Evolutionary conservation across 1,284 basidiomycete genomes (phyloP), one percentile per base, ranked within the genome.

Genomic region (Trichosporon asahii): DNA sequence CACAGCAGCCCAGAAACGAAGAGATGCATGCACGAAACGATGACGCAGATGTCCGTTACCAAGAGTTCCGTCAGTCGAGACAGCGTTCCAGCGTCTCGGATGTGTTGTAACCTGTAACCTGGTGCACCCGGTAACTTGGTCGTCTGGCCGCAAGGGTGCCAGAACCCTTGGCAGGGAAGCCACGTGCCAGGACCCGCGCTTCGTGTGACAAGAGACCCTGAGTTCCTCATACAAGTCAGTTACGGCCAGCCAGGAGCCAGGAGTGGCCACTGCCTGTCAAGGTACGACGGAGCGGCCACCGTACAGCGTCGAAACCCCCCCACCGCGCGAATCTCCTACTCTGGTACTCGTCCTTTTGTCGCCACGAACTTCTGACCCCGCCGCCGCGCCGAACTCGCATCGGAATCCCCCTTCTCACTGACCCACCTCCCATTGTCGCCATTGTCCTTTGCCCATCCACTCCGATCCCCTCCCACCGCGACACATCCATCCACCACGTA

Each of bases 401-500:
- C 40, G 40, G 18, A 44, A 44, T 44, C 40, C 40, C 12, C n/a
- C n/a, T 18, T 37, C 40, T 40, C 40, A 12, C 15, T 40, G 4
- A 9, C 37, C 15, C 37, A 9, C 15, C 15, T 40, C 40, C 40
- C 18, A 44, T 61, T n/a, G 29, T 31, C 57, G 5, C 29, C 27
- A 61, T 61, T 61, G 57, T 33, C 57, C 29, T 15, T n/a, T 33
- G 18, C 27, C 29, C 57, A 61, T 61, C 57, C 29, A 29, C 57
- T 33, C 57, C 57, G 57, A 33, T 61, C 29, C 14, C 29, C 14
- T 8, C 27, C 6, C 11, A 18, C 57, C 27, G 53, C 27, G 57
- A n/a, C 57, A 61, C 57, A 61, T 61, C 57, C 57, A 61, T 14
- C 27, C 57, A 31, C 27, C 57, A n/a, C 29, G 57, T 61, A 61